Base-by-base conservation (phyloP, 1,284 basidiomycete species). In the Marasmius fiardii region DNA sequence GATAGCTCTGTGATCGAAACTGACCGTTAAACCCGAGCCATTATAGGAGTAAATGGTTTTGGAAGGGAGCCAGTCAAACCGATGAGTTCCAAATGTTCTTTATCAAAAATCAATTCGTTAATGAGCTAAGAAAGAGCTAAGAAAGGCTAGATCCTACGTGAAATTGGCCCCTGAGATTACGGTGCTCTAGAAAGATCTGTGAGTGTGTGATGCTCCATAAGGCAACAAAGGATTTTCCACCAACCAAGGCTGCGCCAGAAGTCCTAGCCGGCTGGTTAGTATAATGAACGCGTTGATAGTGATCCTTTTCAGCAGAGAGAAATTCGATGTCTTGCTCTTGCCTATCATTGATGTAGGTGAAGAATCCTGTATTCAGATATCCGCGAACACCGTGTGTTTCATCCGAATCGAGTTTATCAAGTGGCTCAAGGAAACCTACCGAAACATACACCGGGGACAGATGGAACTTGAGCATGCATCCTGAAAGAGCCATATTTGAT, bases 271-370 rank as follows among this genome's bases (percentile, higher is more conserved):
- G 61, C 21, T 62, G 61, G 24, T 62, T 57, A 2, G 61, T 62
- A 43, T 62, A 62, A n/a, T 60, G 41, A 4, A 62, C 28, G 8
- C 51, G 59, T 37, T 62, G 58, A 20, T 58, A 59, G 26, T 58
- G 56, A 35, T 60, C 51, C 1, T 44, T 2, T 51, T 60, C 59
- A 10, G 59, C 57, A 10, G 59, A 60, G 14, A 62, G 45, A 31
- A 62, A 62, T 50, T 62, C 61, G 20, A 62, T 62, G 28, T 62
- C 61, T 39, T 62, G 61, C 43, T 62, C 61, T 53, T 62, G 59
- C 3, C 52, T 56, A 16, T 59, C 57, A 35, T 14, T 52, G 33
- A 52, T 47, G 26, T 55, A 62, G 14, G 61, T 58, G 55, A 60
- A 62, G 26, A 62, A 62, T 14, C 61, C 61, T 62, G 21, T 12